A percentile compares a stretch with the other conserved stretches of the same genome.
Evolutionary conservation across 192 early-diverging fungal species (phyloP).

Genomic region (Coemansia sp.): DNA sequence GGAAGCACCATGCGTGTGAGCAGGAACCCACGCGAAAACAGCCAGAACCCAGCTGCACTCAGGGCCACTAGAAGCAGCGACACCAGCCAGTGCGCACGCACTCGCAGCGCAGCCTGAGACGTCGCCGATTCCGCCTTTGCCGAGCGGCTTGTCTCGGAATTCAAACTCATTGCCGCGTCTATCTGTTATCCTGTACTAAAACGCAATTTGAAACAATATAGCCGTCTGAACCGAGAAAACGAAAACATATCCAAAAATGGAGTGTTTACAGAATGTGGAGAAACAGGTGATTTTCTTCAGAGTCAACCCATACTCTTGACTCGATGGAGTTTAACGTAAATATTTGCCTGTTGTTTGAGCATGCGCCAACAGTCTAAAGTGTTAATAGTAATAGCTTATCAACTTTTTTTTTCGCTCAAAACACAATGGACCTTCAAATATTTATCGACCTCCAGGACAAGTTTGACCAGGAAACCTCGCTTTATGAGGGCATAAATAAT

Average conservation of each 20-base stretch:
- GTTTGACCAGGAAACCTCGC: constrained; percentile 41
- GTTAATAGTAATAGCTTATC: background rate
- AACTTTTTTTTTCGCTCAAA: background rate
- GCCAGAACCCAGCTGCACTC: constrained; percentile 55
- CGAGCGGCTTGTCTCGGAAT: background rate
- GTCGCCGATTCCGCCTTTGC: background rate
- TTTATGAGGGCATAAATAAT: constrained; percentile 27
- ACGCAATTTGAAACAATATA: background rate
- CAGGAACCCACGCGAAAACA: constrained; percentile 73
- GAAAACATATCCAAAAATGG: background rate
- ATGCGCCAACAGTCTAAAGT: background rate
- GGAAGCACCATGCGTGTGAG: constrained; percentile 65
- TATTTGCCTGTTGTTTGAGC: background rate
- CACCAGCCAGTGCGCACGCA: constrained; percentile 30
- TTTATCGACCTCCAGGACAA: constrained; percentile 50
- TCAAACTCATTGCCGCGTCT: background rate
- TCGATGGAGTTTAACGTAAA: background rate
- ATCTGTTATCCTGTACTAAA: background rate
- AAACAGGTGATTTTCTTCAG: too few relatives aligned
- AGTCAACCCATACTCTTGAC: background rate
- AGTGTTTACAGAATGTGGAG: background rate
- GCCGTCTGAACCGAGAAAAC: background rate
- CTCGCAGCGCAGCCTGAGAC: constrained; percentile 9
- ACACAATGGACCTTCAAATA: constrained; percentile 41
- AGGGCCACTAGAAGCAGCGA: constrained; percentile 15